These are phyloP conservation scores for Trichoderma sp. DNA, from an alignment of 2,329 filamentous ascomycete genomes.

Conservation along the genomic window DNA sequence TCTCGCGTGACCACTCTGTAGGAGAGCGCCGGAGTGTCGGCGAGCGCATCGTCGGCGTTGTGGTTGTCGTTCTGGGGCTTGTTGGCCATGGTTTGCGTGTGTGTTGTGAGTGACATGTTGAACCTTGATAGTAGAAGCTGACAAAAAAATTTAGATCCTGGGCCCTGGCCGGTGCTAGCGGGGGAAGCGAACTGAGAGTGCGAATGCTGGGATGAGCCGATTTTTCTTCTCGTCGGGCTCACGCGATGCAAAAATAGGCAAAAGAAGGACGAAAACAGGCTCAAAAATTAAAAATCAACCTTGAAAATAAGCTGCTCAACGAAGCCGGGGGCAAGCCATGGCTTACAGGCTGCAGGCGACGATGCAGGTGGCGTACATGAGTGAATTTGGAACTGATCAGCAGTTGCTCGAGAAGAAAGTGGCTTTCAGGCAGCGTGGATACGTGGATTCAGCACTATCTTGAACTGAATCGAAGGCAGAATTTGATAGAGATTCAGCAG, in stretches of 20 bases:
- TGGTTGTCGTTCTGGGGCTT: neutral
- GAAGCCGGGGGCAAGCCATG: neutral
- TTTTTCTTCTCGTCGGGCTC: neutral
- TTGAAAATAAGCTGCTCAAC: slow-evolving; percentile 8
- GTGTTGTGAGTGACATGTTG: slow-evolving; percentile 25
- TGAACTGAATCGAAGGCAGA: neutral
- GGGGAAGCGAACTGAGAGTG: neutral
- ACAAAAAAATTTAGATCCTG: neutral
- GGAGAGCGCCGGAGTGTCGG: slow-evolving; percentile 59
- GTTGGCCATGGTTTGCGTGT: slow-evolving; percentile 18
- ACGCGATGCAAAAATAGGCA: neutral
- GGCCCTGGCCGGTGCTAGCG: neutral
- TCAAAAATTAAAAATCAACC: slow-evolving; percentile 13
- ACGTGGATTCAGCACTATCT: slow-evolving; percentile 3
- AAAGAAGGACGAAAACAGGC: neutral
- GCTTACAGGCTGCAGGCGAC: neutral
- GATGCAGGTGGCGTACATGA: neutral
- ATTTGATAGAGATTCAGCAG: neutral
- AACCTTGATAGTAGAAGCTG: neutral
- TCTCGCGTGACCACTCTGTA: slow-evolving; percentile 55
- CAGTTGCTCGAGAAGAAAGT: neutral
- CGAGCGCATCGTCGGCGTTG: slow-evolving; percentile 5
- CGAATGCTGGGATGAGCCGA: neutral
- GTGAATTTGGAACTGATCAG: slow-evolving; percentile 14
- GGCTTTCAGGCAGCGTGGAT: neutral